Conservation (phyloP, 768 basidiomycete genomes). For the Panellus pusillus region DNA sequence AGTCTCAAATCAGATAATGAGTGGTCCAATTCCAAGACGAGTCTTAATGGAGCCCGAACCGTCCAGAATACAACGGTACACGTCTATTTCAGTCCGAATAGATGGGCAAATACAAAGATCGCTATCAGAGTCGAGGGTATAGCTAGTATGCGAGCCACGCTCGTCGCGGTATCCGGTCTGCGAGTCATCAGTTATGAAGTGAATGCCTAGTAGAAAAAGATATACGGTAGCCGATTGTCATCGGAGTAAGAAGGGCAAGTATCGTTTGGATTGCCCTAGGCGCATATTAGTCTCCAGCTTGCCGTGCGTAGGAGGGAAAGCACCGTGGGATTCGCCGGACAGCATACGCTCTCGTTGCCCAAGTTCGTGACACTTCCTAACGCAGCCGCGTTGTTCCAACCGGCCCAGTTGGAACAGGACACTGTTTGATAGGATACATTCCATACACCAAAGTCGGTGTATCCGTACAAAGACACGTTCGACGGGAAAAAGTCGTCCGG, state of each 20-base stretch:
- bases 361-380: slow-evolving; percentile 66
- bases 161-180: slow-evolving; percentile 42
- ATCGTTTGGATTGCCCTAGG: slow-evolving; percentile 43
- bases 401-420: slow-evolving; percentile 67
- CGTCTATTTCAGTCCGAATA: not conserved
- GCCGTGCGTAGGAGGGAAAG: slow-evolving; percentile 13
- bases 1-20: no score
- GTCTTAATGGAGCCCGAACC: no score
- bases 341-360: slow-evolving; percentile 61
- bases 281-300: not conserved
- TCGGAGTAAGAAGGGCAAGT: slow-evolving; percentile 76
- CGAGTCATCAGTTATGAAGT: not conserved
- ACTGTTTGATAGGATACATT: slow-evolving; percentile 72
- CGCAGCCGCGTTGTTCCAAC: slow-evolving; percentile 55
- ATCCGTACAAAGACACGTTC: slow-evolving; percentile 64
- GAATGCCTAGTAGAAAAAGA: slow-evolving; percentile 16
- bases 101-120: not conserved
- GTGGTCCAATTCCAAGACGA: no score
- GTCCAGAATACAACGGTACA: not conserved
- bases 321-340: slow-evolving; percentile 69
- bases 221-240: slow-evolving; percentile 62
- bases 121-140: slow-evolving; percentile 15
- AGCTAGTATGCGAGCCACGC: slow-evolving; percentile 12
- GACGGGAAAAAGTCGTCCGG: slow-evolving; percentile 75
- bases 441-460: slow-evolving; percentile 83